Percentiles rank a stretch among this genome's conserved stretches.
Evolutionary conservation across 306 rosid species (phyloP).

Genomic region (Vachellia collinsii): DNA sequence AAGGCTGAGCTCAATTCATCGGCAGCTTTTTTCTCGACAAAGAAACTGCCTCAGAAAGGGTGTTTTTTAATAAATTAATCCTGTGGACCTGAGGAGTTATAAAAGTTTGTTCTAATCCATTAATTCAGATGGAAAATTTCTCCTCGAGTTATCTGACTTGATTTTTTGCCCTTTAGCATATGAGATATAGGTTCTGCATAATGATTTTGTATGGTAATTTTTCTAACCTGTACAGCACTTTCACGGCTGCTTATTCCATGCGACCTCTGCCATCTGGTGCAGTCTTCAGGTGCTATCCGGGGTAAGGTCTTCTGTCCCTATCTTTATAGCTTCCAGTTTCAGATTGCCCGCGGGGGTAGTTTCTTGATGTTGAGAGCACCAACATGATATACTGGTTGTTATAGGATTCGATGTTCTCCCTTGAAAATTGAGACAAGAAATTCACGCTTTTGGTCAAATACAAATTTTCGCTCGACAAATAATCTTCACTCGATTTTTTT

Average conservation of each 20-base stretch:
- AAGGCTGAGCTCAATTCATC: too few species aligned
- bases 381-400: constrained; percentile 24
- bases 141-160: neutral
- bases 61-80: too few species aligned
- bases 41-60: too few species aligned
- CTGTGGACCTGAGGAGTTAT: neutral
- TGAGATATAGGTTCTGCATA: neutral
- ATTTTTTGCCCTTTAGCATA: neutral
- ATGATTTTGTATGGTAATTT: neutral
- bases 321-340: too few species aligned
- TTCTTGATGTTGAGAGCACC: constrained; percentile 14
- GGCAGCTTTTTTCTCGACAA: too few species aligned
- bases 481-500: neutral
- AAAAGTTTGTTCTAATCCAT: neutral
- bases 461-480: constrained; percentile 19
- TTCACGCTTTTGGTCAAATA: neutral
- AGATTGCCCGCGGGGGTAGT: neutral
- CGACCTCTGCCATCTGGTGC: constrained; percentile 94
- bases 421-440: constrained; percentile 19
- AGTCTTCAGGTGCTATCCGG: constrained; percentile 89
- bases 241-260: constrained; percentile 82
- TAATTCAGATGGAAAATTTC: neutral
- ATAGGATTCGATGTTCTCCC: neutral
- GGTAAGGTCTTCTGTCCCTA: constrained; percentile 52
- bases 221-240: constrained; percentile 61